Conservation (phyloP, 345 rosid species). For the Melaleuca alternifolia region DNA sequence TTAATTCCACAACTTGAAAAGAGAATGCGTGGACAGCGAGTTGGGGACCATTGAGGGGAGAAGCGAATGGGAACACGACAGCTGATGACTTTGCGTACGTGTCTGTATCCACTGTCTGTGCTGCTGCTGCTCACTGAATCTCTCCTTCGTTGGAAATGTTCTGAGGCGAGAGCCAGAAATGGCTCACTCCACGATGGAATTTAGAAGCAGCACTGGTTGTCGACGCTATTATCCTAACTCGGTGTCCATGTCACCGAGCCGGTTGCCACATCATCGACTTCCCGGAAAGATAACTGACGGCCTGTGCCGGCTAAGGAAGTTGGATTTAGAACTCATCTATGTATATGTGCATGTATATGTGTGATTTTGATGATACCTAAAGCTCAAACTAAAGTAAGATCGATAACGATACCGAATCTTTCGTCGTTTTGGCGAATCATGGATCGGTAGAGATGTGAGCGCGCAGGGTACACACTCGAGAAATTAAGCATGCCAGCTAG, state of each 20-base stretch:
- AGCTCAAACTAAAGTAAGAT: background rate
- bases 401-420: fast-evolving
- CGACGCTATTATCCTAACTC: background rate
- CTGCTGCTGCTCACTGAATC: background rate
- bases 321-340: background rate
- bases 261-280: background rate
- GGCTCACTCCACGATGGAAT: background rate
- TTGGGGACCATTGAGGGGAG: background rate
- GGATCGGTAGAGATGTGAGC: fast-evolving
- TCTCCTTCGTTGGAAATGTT: background rate
- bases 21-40: background rate
- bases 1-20: background rate
- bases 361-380: background rate
- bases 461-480: background rate
- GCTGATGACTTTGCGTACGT: background rate
- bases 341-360: too few relatives aligned
- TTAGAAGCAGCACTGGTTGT: background rate
- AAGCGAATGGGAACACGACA: background rate
- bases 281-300: background rate
- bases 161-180: background rate
- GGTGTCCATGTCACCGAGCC: background rate
- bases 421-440: background rate
- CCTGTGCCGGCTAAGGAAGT: background rate
- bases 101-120: background rate
- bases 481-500: background rate